Evolutionary conservation across 1,284 basidiomycete genomes (phyloP).

Genomic region (Cutaneotrichosporon dermatis): DNA sequence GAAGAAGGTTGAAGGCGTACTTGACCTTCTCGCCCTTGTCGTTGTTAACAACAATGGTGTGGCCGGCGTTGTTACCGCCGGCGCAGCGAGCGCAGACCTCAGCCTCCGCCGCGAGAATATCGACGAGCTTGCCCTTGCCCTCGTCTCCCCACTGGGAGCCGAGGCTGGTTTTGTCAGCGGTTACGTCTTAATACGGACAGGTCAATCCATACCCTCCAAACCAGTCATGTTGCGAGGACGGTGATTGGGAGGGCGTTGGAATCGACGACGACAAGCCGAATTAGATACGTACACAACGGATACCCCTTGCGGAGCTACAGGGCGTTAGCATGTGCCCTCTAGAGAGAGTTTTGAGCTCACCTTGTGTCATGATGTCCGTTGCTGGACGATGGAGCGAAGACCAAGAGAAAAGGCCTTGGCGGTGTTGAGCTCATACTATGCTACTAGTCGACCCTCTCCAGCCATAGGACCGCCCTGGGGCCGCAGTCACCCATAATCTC

Average conservation of each 20-base stretch:
- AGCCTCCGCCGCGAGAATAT: constrained; percentile 79
- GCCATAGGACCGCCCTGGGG: too few relatives aligned
- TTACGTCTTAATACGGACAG: background rate
- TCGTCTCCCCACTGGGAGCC: constrained; percentile 95
- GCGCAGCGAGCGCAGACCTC: constrained; percentile 96
- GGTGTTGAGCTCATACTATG: too few relatives aligned
- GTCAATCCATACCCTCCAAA: too few relatives aligned
- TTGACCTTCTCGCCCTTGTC: constrained; percentile 66
- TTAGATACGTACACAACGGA: constrained; percentile 21
- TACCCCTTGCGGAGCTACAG: constrained; percentile 18
- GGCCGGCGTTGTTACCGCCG: constrained; percentile 97
- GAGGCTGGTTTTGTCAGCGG: constrained; percentile 49
- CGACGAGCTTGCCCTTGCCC: constrained; percentile 92
- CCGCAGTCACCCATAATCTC: too few relatives aligned
- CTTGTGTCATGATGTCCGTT: constrained; percentile 14
- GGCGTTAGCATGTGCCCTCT: constrained; percentile 2
- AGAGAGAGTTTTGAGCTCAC: background rate
- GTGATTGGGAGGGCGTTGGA: background rate
- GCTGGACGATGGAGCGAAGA: constrained; percentile 15
- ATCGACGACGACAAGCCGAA: background rate
- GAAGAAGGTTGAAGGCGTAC: constrained; percentile 93
- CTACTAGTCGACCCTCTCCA: too few relatives aligned
- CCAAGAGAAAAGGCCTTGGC: background rate
- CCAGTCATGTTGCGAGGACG: too few relatives aligned
- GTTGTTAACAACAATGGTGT: constrained; percentile 88